These are phyloP conservation scores for Colletotrichum camelliae DNA, from an alignment of 2,329 filamentous ascomycete species.

Conservation along the genomic window DNA sequence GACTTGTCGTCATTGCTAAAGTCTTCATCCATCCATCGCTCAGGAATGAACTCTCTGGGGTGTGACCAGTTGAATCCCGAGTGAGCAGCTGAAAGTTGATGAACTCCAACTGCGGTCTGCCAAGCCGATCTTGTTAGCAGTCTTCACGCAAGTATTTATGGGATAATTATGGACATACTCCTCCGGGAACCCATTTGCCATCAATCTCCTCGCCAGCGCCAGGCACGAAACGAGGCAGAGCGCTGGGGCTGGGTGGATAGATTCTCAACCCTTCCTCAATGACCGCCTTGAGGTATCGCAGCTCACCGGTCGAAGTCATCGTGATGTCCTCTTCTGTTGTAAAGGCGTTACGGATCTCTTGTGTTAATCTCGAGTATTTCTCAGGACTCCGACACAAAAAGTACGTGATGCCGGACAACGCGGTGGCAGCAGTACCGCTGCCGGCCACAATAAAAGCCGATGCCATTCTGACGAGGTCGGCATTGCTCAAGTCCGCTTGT, in stretches of 20 bases:
- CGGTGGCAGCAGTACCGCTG: conserved; percentile 50
- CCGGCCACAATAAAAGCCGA: conserved; percentile 38
- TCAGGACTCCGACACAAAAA: conserved; percentile 38
- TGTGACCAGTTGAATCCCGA: conserved; percentile 30
- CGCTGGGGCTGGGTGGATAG: conserved; percentile 12
- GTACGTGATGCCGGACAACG: conserved; percentile 45
- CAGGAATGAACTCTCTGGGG: conserved; percentile 40
- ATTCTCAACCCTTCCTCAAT: conserved; percentile 42
- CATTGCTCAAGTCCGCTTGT: background rate
- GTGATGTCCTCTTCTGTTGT: conserved; percentile 28
- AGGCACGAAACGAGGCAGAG: conserved; percentile 8
- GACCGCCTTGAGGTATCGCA: conserved; percentile 40
- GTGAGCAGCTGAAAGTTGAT: conserved; percentile 5
- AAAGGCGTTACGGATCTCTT: conserved; percentile 29
- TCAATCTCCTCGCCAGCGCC: conserved; percentile 8
- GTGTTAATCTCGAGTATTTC: conserved; percentile 30
- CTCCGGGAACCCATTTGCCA: conserved; percentile 34
- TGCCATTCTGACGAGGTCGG: conserved; percentile 4
- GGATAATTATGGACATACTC: conserved; percentile 29
- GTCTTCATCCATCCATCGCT: conserved; percentile 38
- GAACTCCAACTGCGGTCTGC: conserved; percentile 6
- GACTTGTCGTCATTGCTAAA: conserved; percentile 24
- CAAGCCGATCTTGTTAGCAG: background rate
- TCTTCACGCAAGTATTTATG: background rate
- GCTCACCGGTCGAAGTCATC: conserved; percentile 33